Conservation (phyloP, 805 yeast species). For the Metschnikowia proteae region DNA sequence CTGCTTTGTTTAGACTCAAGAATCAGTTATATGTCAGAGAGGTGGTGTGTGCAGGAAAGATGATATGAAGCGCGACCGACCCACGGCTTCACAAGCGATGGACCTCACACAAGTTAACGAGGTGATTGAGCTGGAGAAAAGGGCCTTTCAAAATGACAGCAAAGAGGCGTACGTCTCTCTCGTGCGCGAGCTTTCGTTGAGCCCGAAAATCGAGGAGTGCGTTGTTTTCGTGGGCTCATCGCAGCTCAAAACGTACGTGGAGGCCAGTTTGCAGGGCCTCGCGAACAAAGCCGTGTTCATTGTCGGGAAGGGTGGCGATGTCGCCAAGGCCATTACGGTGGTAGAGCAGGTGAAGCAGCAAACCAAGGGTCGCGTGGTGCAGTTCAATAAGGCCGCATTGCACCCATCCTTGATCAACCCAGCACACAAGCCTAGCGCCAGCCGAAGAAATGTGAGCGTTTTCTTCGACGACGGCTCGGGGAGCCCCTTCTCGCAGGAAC, state of each 20-base stretch:
- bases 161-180: slow-evolving; percentile 7
- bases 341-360: slow-evolving; percentile 21
- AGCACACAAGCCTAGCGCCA: slow-evolving; percentile 12
- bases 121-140: slow-evolving; percentile 5
- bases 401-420: slow-evolving; percentile 19
- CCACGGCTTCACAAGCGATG: not conserved
- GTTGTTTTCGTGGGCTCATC: slow-evolving; percentile 17
- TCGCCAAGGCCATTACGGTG: slow-evolving; percentile 20
- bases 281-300: slow-evolving; percentile 14
- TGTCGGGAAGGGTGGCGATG: slow-evolving; percentile 18
- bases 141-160: not conserved
- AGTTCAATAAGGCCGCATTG: slow-evolving; percentile 17
- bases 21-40: not conserved
- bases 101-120: slow-evolving; percentile 3
- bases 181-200: not conserved
- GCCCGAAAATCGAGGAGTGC: slow-evolving; percentile 11
- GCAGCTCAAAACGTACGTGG: slow-evolving; percentile 16
- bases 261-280: slow-evolving; percentile 11
- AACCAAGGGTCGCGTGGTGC: slow-evolving; percentile 10
- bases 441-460: slow-evolving; percentile 11
- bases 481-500: not conserved
- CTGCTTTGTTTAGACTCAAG: slow-evolving; percentile 21
- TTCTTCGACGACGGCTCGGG: slow-evolving; percentile 10
- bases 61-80: not conserved
- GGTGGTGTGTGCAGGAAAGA: not conserved